Evolutionary conservation across 768 basidiomycete genomes (phyloP), one percentile per base, ranked within the genome.

Genomic region (Fibroporia radiculosa): DNA sequence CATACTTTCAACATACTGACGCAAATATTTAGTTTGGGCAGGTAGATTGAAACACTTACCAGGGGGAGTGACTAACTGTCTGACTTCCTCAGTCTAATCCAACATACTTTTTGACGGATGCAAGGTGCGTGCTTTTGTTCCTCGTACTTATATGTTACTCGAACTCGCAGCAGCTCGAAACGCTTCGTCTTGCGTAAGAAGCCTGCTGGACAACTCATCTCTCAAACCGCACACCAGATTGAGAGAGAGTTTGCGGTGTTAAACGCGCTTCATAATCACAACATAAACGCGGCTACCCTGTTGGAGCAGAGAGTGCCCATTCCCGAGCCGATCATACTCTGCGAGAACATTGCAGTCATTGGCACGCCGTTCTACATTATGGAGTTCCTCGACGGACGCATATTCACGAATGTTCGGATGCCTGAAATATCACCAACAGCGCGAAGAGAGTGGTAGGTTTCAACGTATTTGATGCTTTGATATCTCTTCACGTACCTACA

Each of bases 301-400:
- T 56, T 70, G 13, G 66, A 69, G 26, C 65, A 71, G 47, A 70
- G 67, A 25, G 81, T 97, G 12, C 95, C 93, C 1, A 80, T 96
- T 1, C 95, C 95, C 1, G 76, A 80, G 53, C 88, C 92, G 0
- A 83, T 86, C 48, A 70, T 80, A 20, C 68, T 97, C 1, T 97
- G 95, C 59, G 80, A 86, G 55, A 89, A 97, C 57, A 67, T 56
- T 27, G 56, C 66, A 3, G 74, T 97, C 31, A 71, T 95, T 16
- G 95, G 93, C 3, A 91, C 92, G 19, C 78, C 84, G 2, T 97
- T 97, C 66, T 98, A 96, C 60, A 74, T 97, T 35, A 98, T 99
- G 95, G 86, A 97, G 60, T 98, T 88, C 60, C 58, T 98, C 35
- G 82, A 95, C 18, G 95, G 95, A 0, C 76, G 96, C 37, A 93